Evolutionary conservation across 2,329 filamentous ascomycete genomes (phyloP).

Genomic region (Sporothrix variecibatus): DNA sequence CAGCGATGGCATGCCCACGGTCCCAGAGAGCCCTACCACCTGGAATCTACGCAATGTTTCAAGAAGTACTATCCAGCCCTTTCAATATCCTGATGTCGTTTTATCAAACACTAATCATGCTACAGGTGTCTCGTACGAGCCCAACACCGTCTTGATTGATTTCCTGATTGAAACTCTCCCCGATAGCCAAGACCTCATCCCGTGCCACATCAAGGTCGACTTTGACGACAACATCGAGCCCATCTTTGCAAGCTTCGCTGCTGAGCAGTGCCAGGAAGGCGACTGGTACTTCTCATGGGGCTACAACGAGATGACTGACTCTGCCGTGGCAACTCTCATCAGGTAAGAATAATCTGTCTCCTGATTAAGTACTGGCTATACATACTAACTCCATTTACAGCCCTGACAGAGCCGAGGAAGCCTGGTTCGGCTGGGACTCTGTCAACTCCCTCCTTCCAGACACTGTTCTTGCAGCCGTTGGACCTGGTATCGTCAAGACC

Average conservation of each 20-base stretch:
- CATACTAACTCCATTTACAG: constrained; percentile 17
- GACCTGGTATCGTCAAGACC: constrained; percentile 28
- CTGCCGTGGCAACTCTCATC: constrained; percentile 37
- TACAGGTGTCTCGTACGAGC: constrained; percentile 25
- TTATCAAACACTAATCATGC: background rate
- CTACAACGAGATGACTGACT: constrained; percentile 36
- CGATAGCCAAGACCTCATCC: constrained; percentile 20
- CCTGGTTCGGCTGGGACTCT: constrained; percentile 33
- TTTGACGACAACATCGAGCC: constrained; percentile 28
- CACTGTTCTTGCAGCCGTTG: constrained; percentile 19
- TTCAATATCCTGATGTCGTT: background rate
- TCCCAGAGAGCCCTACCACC: constrained; percentile 22
- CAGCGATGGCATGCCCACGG: background rate
- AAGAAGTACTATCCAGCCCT: constrained; percentile 15
- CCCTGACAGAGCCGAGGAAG: constrained; percentile 25
- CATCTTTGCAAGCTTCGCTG: constrained; percentile 34
- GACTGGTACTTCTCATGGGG: constrained; percentile 40
- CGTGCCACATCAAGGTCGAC: constrained; percentile 30
- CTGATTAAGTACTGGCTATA: too few relatives aligned
- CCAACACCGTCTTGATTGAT: constrained; percentile 24
- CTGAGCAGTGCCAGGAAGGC: constrained; percentile 33
- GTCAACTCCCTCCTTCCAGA: constrained; percentile 28
- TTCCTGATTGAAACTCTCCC: constrained; percentile 30
- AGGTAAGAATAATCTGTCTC: constrained; percentile 33
- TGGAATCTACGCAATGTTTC: constrained; percentile 24